Evolutionary conservation across 495 filamentous ascomycete genomes (phyloP).

Genomic region (Penicillium ochrochloron): DNA sequence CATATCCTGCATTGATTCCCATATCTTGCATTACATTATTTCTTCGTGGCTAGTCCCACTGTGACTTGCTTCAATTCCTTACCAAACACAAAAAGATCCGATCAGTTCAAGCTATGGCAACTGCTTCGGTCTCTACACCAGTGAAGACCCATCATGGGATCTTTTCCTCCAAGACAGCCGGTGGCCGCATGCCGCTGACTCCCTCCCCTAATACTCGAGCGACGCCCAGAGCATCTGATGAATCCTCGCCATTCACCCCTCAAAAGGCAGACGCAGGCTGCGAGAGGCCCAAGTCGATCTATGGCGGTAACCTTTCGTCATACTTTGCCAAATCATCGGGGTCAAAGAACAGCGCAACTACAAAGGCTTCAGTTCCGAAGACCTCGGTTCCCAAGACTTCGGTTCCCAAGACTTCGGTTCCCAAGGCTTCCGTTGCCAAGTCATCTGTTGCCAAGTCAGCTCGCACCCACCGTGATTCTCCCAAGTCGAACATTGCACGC

Average conservation of each 20-base stretch:
- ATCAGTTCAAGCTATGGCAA: constrained; percentile 70
- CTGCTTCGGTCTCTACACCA: constrained; percentile 84
- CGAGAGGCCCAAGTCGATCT: constrained; percentile 66
- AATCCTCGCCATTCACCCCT: constrained; percentile 70
- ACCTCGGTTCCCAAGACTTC: constrained; percentile 16
- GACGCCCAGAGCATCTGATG: constrained; percentile 51
- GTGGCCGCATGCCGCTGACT: constrained; percentile 91
- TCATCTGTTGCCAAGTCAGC: constrained; percentile 30
- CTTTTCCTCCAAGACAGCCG: constrained; percentile 90
- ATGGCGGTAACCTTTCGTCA: constrained; percentile 72
- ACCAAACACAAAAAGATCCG: constrained; percentile 27
- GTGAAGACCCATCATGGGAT: constrained; percentile 91
- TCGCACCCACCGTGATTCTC: constrained; percentile 67
- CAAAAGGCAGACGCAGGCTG: constrained; percentile 59
- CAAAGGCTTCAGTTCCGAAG: constrained; percentile 30
- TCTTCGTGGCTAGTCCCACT: constrained; percentile 24
- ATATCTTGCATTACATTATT: constrained; percentile 30
- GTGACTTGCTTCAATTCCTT: constrained; percentile 15
- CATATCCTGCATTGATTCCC: constrained; percentile 27
- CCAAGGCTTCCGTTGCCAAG: constrained; percentile 31
- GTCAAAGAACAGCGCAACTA: constrained; percentile 52
- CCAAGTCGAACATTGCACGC: constrained; percentile 93
- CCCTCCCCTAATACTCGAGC: constrained; percentile 77
- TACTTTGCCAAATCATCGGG: constrained; percentile 81
- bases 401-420: constrained; percentile 34